Base-by-base conservation (phyloP, 73 alveolate genomes). In the Tetrahymena borealis region DNA sequence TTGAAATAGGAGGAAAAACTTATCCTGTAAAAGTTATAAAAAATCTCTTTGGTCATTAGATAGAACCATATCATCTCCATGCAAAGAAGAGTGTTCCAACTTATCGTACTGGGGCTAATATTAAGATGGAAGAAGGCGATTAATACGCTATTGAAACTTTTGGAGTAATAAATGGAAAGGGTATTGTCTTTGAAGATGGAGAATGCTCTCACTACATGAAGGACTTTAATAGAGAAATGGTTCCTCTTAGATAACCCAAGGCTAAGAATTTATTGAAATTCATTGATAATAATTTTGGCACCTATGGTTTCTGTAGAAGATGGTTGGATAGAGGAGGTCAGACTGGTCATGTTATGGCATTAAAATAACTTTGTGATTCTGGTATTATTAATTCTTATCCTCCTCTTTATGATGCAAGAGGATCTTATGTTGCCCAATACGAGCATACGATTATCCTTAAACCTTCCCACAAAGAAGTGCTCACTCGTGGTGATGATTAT, bases 131-230 rank as follows among this genome's bases (percentile, higher is more conserved):
- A 95, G 99, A 98, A 95, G 99, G 99, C 11, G 99, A 98, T 92
- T 94, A 97, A 94, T 98, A 98, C 94, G 99, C 99, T 18, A 97
- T 98, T 60, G 99, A 98, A 95, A 98, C 99, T 15, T 98, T 98
- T 94, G 99, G 99, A 78, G 97, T 99, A 20, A 60, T 60, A 13
- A 98, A 99, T 40, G 99, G 99, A 41, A 98, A 98, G 78, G 99
- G 99, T 12, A 78, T 92, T 18, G 99, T 98, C 28, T 93, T 78
- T 91, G 99, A 98, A 90, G 99, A 96, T 78, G 93, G 96, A 33
- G 99, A 98, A 39, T 97, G 99, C 95, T 95, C 99, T 42, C 99
- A 98, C 94, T 98, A 98, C 94, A 98, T 98, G 99, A 96, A 96
- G 38, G 98, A 97, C 36, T 96, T 95, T 95, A 97, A 97, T 79